Evolutionary conservation across 257 asterid genomes (phyloP), one percentile per base, ranked within the genome.

Genomic region (Pogostemon cablin): DNA sequence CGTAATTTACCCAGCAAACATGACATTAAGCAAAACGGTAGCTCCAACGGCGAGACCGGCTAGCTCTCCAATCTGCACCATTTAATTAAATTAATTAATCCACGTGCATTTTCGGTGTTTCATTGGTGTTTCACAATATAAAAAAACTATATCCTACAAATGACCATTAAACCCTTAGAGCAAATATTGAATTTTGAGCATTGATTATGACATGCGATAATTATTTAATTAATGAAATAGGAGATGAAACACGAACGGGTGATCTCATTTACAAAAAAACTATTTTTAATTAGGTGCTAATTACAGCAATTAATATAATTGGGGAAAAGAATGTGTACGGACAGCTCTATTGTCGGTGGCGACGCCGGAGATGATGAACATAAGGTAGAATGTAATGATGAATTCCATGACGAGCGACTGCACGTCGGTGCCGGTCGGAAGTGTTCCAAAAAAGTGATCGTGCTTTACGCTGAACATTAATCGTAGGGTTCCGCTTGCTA

Each of bases 21-120:
- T 90, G 6, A 88, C 97, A 77, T 92, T 92, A 2, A 90, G 92
- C 77, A 90, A 74, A 67, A 92, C 75, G 65, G 96, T 88, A 62
- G 96, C 84, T 74, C 98, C 98, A 79, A 92, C 86, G 1, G 98
- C 98, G 11, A 92, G 76, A 9, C 98, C 98, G 25, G 97, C 97
- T 57, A 92, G 91, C 74, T 92, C 96, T 43, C 98, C 98, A 41
- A 87, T 89, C 98, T 91, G 74, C 73, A 81, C 47, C 63, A 44
- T 72, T 55, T 9, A 61, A 62, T 40, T 42, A 41, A 48, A 70
- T 54, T 10, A 56, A 52, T 39, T 39, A 68, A 62, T 9, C 7
- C 40, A 12, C 0, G 35, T 15, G 15, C 15, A 15, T 15, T 15
- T 15, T 15, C 15, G 15, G 15, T 15, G 15, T 15, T 15, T 15